Conservation (phyloP, 1,284 basidiomycete species). For the Agroathelia rolfsii region DNA sequence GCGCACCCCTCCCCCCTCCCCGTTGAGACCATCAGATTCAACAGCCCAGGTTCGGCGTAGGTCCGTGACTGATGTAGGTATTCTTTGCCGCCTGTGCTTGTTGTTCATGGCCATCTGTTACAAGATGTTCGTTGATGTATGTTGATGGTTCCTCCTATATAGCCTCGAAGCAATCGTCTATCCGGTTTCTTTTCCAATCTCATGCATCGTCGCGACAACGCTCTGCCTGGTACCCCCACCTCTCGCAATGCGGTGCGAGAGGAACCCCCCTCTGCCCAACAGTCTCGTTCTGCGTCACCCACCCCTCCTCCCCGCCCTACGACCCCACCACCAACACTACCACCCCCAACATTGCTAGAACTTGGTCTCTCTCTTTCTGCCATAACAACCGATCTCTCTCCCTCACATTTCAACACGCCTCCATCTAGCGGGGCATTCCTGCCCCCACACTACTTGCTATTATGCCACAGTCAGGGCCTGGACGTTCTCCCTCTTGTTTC, state of each 20-base stretch:
- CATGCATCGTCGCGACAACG: constrained; percentile 57
- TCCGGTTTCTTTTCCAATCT: constrained; percentile 75
- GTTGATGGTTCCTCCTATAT: constrained; percentile 13
- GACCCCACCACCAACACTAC: constrained; percentile 61
- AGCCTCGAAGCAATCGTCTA: constrained; percentile 59
- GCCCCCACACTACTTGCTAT: constrained; percentile 67
- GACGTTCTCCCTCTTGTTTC: constrained; percentile 70
- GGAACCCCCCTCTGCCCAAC: constrained; percentile 16
- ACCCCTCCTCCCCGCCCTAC: constrained; percentile 32
- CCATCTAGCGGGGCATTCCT: constrained; percentile 70
- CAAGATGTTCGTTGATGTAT: too few species aligned
- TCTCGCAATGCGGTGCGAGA: constrained; percentile 17
- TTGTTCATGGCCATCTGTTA: constrained; percentile 7
- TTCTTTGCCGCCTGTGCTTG: constrained; percentile 3
- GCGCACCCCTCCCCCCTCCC: too few species aligned
- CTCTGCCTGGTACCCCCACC: constrained; percentile 18
- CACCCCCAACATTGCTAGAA: constrained; percentile 62
- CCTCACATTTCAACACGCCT: constrained; percentile 67
- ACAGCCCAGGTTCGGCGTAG: constrained; percentile 30
- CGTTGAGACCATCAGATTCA: too few species aligned
- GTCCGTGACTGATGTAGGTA: constrained; percentile 36
- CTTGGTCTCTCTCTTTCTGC: constrained; percentile 62
- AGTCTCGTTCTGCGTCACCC: constrained; percentile 44
- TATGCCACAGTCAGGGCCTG: constrained; percentile 74
- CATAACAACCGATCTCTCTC: constrained; percentile 55